Evolutionary conservation across 2,329 filamentous ascomycete genomes (phyloP), one percentile per base, ranked within the genome.

Genomic region (Nigrograna mackinnonii): DNA sequence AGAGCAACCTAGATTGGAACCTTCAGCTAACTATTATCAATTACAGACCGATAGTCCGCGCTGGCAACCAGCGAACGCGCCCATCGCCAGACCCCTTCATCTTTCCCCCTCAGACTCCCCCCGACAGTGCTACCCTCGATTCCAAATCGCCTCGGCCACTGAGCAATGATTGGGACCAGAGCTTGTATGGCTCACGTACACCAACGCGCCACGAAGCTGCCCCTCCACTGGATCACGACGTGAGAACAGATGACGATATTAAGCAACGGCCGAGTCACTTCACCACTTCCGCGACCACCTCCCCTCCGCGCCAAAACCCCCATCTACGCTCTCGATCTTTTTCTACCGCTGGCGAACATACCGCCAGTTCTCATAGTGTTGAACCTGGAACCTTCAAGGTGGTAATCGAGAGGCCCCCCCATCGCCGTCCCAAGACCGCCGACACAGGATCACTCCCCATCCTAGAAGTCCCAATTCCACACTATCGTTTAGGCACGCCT

Each of bases 401-500:
- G 26, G 79, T 92, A 47, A 92, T 95, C 57, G 86, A 90, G 38
- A 80, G 88, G 49, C 81, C 87, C 7, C 48, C 59, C 19, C 78
- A 20, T 22, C 6, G 12, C 2, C 34, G 82, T 39, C 80, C 84
- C 19, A 86, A 79, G 60, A 86, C 83, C 4, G 77, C 82, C 48
- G 83, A 86, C 59, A 80, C 67, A 14, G 60, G 64, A 30, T 68
- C 69, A n/a, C 64, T 75, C 28, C 83, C 82, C 11, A 71, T 83
- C 24, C 74, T 95, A 37, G 82, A 91, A 54, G 79, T 92, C 32
- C 78, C 84, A 17, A 95, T 96, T 37, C 91, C 91, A 24, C 86
- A 88, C 43, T 95, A 91, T 77, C 85, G 85, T 52, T 75, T 96
- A 43, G 91, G 91, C 11, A 87, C 86, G 1, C 89, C 90, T 14